Base-by-base conservation (phyloP, 306 rosid genomes). In the Arachis stenosperma region DNA sequence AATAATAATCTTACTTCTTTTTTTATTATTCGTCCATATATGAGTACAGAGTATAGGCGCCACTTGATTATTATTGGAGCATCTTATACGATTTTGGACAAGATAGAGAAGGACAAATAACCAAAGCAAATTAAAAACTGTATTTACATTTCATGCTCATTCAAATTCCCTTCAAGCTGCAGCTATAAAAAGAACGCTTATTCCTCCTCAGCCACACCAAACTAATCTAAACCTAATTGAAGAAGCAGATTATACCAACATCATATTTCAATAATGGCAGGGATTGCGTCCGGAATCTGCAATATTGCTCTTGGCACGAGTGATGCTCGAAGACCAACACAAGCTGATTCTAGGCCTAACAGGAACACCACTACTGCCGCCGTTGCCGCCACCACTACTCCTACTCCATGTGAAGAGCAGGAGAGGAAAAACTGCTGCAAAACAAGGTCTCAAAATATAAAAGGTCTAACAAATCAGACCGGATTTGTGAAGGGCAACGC, bases 401-500 rank as follows among this genome's bases (percentile, higher is more conserved):
- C 68, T 2, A 3, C 36, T n/a, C 74, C 15, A 9, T 39, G 50
- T 8, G 75, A 76, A 65, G 72, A 53, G 29, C 33, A 2, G 2
- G 37, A 7, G 6, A 7, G 6, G 14, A 54, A 0, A 1, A 22
- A 7, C 22, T 81, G 70, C 56, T 17, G 37, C 9, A 81, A 77
- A 62, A 5, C 73, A 12, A 71, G 37, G 0, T 46, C 15, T 36
- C 85, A 77, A 56, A 55, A 73, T 15, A 68, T 81, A 6, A 81
- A 81, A 50, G 85, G 85, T 55, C 85, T 81, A 48, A 67, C 79
- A 2, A 81, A 81, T 39, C 82, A 67, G 11, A 81, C 85, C 62
- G 85, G 85, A 12, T 73, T 67, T 8, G 79, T 81, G 5, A 81
- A 68, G 72, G 85, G 85, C 15, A 77, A 81, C 39, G 82, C 85